These are phyloP conservation scores for Tricladium varicosporioides DNA, from an alignment of 2,329 filamentous ascomycete genomes.

Conservation along the genomic window DNA sequence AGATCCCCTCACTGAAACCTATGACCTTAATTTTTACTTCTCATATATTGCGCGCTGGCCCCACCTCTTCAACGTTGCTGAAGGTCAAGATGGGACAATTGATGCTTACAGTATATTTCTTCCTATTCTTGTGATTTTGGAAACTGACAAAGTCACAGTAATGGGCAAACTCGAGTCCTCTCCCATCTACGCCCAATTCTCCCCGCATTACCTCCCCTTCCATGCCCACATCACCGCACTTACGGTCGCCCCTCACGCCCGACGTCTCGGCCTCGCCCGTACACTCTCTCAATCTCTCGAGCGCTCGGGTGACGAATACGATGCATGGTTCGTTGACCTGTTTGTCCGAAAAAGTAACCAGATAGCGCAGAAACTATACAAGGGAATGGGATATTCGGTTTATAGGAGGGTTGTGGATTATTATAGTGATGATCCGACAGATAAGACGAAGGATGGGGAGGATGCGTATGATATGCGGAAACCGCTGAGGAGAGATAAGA, in stretches of 20 bases:
- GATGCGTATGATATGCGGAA: conserved; percentile 99
- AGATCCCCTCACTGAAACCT: conserved; percentile 96
- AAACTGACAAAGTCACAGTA: conserved; percentile 51
- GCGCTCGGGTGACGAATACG: conserved; percentile 73
- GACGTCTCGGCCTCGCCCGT: conserved; percentile 83
- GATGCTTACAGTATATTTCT: conserved; percentile 80
- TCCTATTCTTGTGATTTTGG: background rate
- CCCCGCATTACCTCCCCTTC: conserved; percentile 95
- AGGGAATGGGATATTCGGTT: conserved; percentile 87
- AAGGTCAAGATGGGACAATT: conserved; percentile 82
- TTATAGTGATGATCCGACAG: conserved; percentile 80
- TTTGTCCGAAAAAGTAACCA: conserved; percentile 89
- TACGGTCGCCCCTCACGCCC: conserved; percentile 83
- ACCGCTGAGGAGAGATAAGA: conserved; percentile 76
- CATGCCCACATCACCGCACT: conserved; percentile 97
- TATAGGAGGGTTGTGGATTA: conserved; percentile 88
- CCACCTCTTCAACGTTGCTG: conserved; percentile 86
- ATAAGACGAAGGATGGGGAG: conserved; percentile 73
- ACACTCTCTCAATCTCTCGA: conserved; percentile 80
- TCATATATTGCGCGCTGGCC: conserved; percentile 97
- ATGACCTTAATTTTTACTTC: conserved; percentile 92
- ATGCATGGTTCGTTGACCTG: conserved; percentile 93
- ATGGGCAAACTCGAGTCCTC: conserved; percentile 97
- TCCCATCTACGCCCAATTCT: conserved; percentile 69
- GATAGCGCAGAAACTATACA: conserved; percentile 85